Base-by-base conservation (phyloP, 768 basidiomycete species). In the Lepiota venenata region DNA sequence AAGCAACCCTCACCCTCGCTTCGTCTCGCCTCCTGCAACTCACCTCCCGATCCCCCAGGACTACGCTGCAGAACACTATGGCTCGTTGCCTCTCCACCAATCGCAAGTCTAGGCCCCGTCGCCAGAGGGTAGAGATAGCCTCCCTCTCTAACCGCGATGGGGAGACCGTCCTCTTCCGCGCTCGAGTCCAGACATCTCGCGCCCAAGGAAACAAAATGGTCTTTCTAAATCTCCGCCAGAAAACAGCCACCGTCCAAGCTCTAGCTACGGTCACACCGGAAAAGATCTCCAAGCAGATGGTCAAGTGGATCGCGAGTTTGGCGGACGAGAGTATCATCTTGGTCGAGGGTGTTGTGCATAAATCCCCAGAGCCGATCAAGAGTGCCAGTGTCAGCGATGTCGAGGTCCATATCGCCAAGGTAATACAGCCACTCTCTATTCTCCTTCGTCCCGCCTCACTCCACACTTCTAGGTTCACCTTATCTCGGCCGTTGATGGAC, bases 171-270 rank as follows among this genome's bases (percentile, higher is more conserved):
- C 72, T 91, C 55, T 74, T 98, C 57, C 89, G 96, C 60, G 94
- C 93, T 11, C 84, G 97, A 52, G 78, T 99, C 41, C 93, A 96
- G 67, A 94, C 89, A 14, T 87, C 89, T 22, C 87, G 97, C 51
- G 88, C 91, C 0, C 92, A 97, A 69, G 93, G 91, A 61, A 91
- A 83, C 73, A 99, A 93, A 75, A 93, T 98, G 84, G 90, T 91
- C 48, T 99, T 99, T 73, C 72, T 98, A 49, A 86, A 87, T 65
- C 79, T 99, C 52, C 89, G 96, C 56, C 96, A 99, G 69, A 82
- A 90, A 61, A 86, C 80, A 12, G 79, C 88, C 64, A 79, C 95
- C 52, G 85, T 99, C 8, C 96, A 98, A 67, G 94, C 89, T 35
- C 74, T 98, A 38, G 74, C 96, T 56, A 70, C 76, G 45, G 82